Evolutionary conservation across 352 stramenopile genomes (phyloP), one percentile per base, ranked within the genome.

Genomic region (Thalassiosira pacifica): DNA sequence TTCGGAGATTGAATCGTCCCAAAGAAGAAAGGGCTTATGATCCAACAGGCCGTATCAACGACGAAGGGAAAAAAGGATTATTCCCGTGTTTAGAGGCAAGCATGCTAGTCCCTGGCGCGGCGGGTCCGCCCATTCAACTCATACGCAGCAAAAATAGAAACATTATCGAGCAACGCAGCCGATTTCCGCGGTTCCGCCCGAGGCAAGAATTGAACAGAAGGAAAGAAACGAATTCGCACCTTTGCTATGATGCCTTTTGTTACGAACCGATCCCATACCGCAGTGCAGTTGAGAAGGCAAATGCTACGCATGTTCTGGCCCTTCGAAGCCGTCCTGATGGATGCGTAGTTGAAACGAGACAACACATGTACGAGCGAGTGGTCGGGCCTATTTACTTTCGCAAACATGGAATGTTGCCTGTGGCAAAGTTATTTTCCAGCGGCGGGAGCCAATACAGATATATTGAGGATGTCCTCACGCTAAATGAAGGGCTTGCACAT

Each of bases 381-480:
- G 53, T 94, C 42, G 89, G 81, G 9, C 87, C 87, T 1, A 66
- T 91, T 26, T 95, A 94, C 55, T 95, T 95, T 77, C 45, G 87
- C 1, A 88, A 88, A 16, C 83, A 93, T 73, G 81, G 81, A 11
- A 85, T 90, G 52, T 70, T 71, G 32, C 66, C 91, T 16, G 89
- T 94, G 0, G 88, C 88, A 19, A 70, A 89, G 19, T 90, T 88
- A 34, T 95, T 93, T 74, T 74, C 88, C 48, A 69, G 75, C 32
- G 91, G 91, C 9, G 91, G 91, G 18, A 89, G 91, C 64, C 89
- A 93, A 69, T 95, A 93, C 48, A 76, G 90, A 53, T 95, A 94
- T 68, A 73, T 91, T 22, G 91, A 95, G 79, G 91, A 95, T 77
- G 45, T 93, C 0, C 67, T 95, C 31, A 93, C 90, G 24, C 77